Evolutionary conservation across 176 grass and related monocot species (phyloP), one percentile per base, ranked within the genome.

Genomic region (Alopecurus myosuroides): DNA sequence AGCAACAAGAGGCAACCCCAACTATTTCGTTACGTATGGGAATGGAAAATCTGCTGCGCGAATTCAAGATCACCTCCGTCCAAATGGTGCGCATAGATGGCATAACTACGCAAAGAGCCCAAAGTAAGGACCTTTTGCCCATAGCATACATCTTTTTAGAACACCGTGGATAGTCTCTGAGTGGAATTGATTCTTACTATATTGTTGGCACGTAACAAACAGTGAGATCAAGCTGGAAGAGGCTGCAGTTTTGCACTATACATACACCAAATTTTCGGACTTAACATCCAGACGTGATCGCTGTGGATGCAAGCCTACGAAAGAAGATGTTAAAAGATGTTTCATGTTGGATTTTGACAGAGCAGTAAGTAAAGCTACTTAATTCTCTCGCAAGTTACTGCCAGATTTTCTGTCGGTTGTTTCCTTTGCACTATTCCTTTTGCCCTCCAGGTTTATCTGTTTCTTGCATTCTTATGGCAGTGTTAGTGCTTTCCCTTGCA

Each of bases 301-400:
- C 7, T 98, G 96, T 82, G 91, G 91, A 55, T 98, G 96, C 82
- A 98, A 98, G 37, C 96, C 96, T 61, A 98, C 96, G 14, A 98
- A 94, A 79, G 89, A 94, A 34, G 96, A 98, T 90, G 91, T 98
- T 52, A 94, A 98, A 80, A 92, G 96, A 93, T 98, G 96, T 77
- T 98, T 98, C 85, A 98, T 98, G 93, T 82, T 98, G 81, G 96
- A 98, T 74, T 98, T 98, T 90, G 96, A 98, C 69, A 90, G 96
- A 98, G 77, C 65, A 23, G 96, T 98, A 83, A 90, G 96, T 86
- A 30, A 42, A 77, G 30, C 68, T 37, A 81, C 35, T 36, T 50
- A 23, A 31, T 87, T 58, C 29, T 78, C 34, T 61, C 53, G 26
- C 29, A 40, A 73, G 25, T 25, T 29, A 40, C 14, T 23, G 44